Evolutionary conservation across 352 stramenopile species (phyloP).

Genomic region (Phytophthora crassamura): DNA sequence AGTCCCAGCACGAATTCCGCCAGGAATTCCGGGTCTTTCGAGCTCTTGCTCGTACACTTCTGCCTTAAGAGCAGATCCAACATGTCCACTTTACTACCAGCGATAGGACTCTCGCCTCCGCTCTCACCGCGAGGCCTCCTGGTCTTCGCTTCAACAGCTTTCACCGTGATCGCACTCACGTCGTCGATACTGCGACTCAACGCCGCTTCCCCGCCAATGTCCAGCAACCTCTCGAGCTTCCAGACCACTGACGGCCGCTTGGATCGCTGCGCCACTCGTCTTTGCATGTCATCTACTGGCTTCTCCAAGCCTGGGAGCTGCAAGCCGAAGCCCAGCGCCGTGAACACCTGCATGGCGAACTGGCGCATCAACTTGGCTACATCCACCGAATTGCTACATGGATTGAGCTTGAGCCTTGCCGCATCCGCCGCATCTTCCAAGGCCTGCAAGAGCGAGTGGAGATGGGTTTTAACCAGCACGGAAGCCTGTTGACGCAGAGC

Average conservation of each 20-base stretch:
- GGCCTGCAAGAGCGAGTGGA: conserved; percentile 26
- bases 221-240: conserved; percentile 42
- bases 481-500: conserved; percentile 48
- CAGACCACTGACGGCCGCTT: conserved; percentile 29
- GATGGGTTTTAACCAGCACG: conserved; percentile 35
- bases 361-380: conserved; percentile 26
- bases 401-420: background rate
- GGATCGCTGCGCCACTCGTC: conserved; percentile 16
- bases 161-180: conserved; percentile 25
- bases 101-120: conserved; percentile 7
- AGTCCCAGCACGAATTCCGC: conserved; percentile 78
- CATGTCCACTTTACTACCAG: conserved; percentile 27
- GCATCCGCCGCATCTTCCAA: conserved; percentile 22
- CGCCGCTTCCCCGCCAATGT: conserved; percentile 40
- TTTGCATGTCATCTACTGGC: conserved; percentile 32
- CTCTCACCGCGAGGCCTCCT: conserved; percentile 6
- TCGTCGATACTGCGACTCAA: conserved; percentile 30
- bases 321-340: conserved; percentile 42
- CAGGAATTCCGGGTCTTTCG: conserved; percentile 34
- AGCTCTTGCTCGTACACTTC: conserved; percentile 25
- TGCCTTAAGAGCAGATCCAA: conserved; percentile 27
- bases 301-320: conserved; percentile 32
- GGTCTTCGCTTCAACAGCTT: conserved; percentile 27
- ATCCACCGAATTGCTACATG: conserved; percentile 25
- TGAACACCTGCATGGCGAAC: conserved; percentile 45